Percentiles rank a stretch among this genome's conserved stretches.
phyloP scores from a whole-genome alignment of 352 stramenopile genomes.

The Pythium sp. region DNA sequence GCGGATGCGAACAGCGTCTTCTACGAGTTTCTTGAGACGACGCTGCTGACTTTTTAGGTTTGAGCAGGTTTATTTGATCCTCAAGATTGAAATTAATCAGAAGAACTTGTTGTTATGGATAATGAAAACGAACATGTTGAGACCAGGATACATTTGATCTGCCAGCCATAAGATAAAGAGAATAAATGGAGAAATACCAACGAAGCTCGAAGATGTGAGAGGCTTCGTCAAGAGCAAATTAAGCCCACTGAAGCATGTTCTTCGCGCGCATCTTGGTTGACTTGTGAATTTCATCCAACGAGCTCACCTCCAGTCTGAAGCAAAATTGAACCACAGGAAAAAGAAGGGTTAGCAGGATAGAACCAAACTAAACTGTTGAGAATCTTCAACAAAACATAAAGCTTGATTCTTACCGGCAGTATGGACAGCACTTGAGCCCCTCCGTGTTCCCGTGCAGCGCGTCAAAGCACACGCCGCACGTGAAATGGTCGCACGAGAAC shows the following conservation, averaged over 20 bases:
- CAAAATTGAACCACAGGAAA: neutral
- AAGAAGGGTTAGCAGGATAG: too few relatives aligned
- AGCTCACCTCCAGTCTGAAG: constrained; percentile 26
- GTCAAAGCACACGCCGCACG: constrained; percentile 53
- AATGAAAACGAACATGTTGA: neutral
- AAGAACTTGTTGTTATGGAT: neutral
- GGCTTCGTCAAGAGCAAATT: neutral
- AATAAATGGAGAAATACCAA: neutral
- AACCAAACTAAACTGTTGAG: neutral
- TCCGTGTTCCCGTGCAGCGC: constrained; percentile 43
- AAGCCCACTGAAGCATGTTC: constrained; percentile 22
- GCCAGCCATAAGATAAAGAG: neutral
- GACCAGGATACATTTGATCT: neutral
- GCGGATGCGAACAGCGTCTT: too few relatives aligned
- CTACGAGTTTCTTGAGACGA: too few relatives aligned
- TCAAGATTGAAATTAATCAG: neutral
- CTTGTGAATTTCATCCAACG: constrained; percentile 45
- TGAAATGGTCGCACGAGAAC: constrained; percentile 68
- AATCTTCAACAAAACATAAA: neutral
- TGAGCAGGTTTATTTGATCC: neutral
- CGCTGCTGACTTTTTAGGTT: neutral
- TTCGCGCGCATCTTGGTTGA: constrained; percentile 45
- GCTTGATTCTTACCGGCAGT: constrained; percentile 37
- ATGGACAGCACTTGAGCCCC: constrained; percentile 65
- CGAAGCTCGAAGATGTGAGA: neutral